Percentiles rank a stretch among this genome's conserved stretches.
Evolutionary conservation across 768 basidiomycete genomes (phyloP).

Genomic region (Amanita molliuscula): DNA sequence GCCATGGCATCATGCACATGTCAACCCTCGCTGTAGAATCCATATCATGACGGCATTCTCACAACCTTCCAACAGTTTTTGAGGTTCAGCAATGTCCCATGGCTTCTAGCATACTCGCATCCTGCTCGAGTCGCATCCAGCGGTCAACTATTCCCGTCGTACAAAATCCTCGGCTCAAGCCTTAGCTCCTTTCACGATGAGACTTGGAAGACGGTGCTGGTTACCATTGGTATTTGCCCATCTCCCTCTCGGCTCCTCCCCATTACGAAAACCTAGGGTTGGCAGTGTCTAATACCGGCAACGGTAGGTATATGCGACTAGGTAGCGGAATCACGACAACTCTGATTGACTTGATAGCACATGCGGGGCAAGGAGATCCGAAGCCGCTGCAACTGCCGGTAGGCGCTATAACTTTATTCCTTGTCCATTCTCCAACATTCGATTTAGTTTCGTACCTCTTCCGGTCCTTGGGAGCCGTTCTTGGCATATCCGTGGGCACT

Average conservation of each 20-base stretch:
- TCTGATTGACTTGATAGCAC: constrained; percentile 52
- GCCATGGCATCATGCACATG: too few species aligned
- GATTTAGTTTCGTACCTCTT: constrained; percentile 52
- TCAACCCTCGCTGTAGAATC: too few species aligned
- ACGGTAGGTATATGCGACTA: constrained; percentile 22
- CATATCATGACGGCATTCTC: too few species aligned
- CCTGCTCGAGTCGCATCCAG: too few species aligned
- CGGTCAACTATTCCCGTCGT: constrained; percentile 28
- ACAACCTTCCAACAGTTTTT: too few species aligned
- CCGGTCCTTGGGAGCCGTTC: constrained; percentile 49
- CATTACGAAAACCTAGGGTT: too few species aligned
- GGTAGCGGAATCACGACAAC: constrained; percentile 46
- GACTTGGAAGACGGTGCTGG: too few species aligned
- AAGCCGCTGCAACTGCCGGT: constrained; percentile 60
- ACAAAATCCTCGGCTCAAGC: too few species aligned
- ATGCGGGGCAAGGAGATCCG: constrained; percentile 49
- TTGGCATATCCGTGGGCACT: constrained; percentile 47
- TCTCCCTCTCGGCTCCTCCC: neutral
- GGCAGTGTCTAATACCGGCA: constrained; percentile 25
- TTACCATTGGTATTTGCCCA: neutral
- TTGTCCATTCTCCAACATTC: neutral
- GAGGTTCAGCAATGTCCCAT: constrained; percentile 37
- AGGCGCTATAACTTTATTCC: constrained; percentile 5
- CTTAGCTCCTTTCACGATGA: too few species aligned
- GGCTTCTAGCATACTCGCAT: constrained; percentile 29